Base-by-base conservation (phyloP, 2,329 filamentous ascomycete species). In the Aspergillus carbonarius region DNA sequence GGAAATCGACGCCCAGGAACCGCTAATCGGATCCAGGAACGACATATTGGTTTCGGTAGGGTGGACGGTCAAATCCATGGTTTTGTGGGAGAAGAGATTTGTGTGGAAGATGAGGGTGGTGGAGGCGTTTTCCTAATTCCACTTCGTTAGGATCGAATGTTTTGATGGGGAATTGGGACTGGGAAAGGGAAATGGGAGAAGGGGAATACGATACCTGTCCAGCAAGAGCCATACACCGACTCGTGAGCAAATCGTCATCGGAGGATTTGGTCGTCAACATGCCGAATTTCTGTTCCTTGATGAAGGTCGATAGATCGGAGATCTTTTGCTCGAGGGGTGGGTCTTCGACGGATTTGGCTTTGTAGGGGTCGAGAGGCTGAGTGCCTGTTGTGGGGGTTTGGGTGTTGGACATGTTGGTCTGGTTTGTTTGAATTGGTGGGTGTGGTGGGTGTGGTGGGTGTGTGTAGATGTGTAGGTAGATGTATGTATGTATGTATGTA, bases 51-150 rank as follows among this genome's bases (percentile, higher is more conserved):
- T 69, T 79, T 92, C 83, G 66, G 90, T 84, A 0, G 88, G 80
- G 74, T 96, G 88, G 57, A 81, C 80, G 57, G 85, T 81, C 42
- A 96, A 83, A 70, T 96, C 92, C 74, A 91, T 84, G 5, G 91
- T 92, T 82, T 96, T 96, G 78, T 91, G 87, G 9, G 90, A 92
- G 73, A 93, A 90, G 62, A 91, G 92, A 81, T 96, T 96, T 71
- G 92, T 92, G 81, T 95, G 89, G 83, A 96, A 96, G 74, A 96
- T 84, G 57, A 95, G 84, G 73, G 96, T 92, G 58, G 92, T 82
- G 69, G 90, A 89, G 63, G 88, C 88, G 61, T 83, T 81, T 77
- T 96, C 91, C 90, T 93, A 12, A 32, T 32, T 32, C n/a, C n/a
- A 18, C 20, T 57, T 52, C 40, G 32, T 57, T 59, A 34, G 12